Evolutionary conservation across 495 filamentous ascomycete genomes (phyloP).

Genomic region (Penicillium angulare): DNA sequence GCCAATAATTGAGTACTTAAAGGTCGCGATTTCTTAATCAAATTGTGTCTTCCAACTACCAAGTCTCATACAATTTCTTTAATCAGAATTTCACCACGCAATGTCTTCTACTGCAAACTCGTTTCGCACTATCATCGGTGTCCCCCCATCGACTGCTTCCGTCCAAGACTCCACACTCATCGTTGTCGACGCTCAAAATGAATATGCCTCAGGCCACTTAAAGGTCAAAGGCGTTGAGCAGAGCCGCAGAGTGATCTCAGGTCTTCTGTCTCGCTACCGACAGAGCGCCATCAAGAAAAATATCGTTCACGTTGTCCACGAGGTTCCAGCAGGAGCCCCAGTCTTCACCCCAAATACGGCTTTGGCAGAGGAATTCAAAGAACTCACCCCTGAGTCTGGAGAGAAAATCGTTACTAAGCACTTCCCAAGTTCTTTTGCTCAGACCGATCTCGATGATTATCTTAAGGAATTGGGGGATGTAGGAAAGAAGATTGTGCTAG

Average conservation of each 20-base stretch:
- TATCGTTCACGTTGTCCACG: conserved; percentile 58
- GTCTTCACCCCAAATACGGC: conserved; percentile 57
- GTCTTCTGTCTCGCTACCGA: conserved; percentile 53
- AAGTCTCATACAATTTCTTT: no score
- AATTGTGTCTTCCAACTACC: no score
- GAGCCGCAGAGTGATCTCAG: conserved; percentile 46
- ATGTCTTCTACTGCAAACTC: conserved; percentile 30
- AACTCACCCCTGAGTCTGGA: conserved; percentile 42
- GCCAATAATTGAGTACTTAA: no score
- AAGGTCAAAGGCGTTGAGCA: conserved; percentile 44
- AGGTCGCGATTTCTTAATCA: no score
- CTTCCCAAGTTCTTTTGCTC: conserved; percentile 45
- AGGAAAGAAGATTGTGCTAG: conserved; percentile 50
- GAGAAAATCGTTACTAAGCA: conserved; percentile 50
- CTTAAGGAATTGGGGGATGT: conserved; percentile 29
- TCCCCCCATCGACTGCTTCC: conserved; percentile 47
- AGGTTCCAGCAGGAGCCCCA: conserved; percentile 54
- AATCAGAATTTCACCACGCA: background rate
- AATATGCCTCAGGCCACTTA: conserved; percentile 56
- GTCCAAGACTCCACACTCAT: conserved; percentile 53
- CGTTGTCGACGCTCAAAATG: conserved; percentile 65
- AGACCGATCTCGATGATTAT: conserved; percentile 44
- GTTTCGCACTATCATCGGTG: conserved; percentile 51
- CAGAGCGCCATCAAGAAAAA: conserved; percentile 33
- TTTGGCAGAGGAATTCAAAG: conserved; percentile 52